These are phyloP conservation scores for Botryosphaeria dothidea DNA, from an alignment of 2,329 filamentous ascomycete genomes.

Conservation along the genomic window DNA sequence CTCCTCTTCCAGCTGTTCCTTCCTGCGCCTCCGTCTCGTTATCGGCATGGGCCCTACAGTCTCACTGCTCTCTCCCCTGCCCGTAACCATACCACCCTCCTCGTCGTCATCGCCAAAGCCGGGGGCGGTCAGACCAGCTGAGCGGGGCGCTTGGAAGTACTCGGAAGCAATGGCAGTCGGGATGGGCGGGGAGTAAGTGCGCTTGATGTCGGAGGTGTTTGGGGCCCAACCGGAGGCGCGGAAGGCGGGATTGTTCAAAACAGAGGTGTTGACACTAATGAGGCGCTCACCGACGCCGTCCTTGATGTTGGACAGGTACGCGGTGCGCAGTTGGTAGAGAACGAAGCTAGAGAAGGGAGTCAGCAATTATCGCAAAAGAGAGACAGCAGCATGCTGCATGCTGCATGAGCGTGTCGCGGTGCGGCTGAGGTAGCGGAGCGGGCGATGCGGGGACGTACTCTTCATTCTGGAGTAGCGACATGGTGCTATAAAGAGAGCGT, in stretches of 20 bases:
- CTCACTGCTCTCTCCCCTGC: constrained; percentile 63
- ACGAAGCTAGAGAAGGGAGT: constrained; percentile 63
- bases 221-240: constrained; percentile 79
- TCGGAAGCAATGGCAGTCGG: constrained; percentile 79
- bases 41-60: constrained; percentile 66
- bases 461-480: constrained; percentile 49
- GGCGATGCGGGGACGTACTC: constrained; percentile 32
- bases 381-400: background rate
- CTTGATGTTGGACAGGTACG: constrained; percentile 76
- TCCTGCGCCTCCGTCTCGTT: constrained; percentile 65
- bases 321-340: constrained; percentile 77
- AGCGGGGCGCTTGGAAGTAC: constrained; percentile 74
- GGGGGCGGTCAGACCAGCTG: constrained; percentile 54
- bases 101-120: constrained; percentile 72
- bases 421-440: constrained; percentile 19
- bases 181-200: constrained; percentile 83
- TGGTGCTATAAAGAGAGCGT: constrained; percentile 24
- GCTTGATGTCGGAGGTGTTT: constrained; percentile 73
- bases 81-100: constrained; percentile 69
- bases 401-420: background rate
- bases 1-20: constrained; percentile 79
- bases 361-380: background rate
- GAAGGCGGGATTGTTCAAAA: constrained; percentile 78
- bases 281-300: constrained; percentile 84
- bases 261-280: constrained; percentile 76